phyloP scores from a whole-genome alignment of 768 basidiomycete species.

The Boletus tylopilopsis region DNA sequence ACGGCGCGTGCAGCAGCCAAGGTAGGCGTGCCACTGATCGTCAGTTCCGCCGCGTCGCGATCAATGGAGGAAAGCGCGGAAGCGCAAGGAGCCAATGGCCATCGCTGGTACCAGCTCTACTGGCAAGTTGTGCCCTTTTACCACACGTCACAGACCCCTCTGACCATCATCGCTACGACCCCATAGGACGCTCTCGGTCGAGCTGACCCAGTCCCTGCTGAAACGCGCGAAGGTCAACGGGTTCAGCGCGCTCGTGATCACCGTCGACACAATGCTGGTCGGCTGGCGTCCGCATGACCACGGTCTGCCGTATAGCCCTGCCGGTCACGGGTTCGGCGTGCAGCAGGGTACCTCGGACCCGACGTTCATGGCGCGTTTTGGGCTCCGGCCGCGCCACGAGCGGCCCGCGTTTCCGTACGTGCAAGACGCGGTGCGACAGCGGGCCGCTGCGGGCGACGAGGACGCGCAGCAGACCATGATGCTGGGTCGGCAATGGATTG shows the following conservation, averaged over 20 bases:
- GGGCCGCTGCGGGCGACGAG: conserved; percentile 29
- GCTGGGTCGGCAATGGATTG: conserved; percentile 38
- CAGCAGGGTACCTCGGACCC: conserved; percentile 45
- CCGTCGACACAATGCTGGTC: conserved; percentile 41
- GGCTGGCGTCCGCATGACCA: conserved; percentile 46
- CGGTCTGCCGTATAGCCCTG: conserved; percentile 36
- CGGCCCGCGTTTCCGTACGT: conserved; percentile 35
- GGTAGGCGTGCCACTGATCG: conserved; percentile 41
- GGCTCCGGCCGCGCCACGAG: conserved; percentile 27
- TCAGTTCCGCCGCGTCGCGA: conserved; percentile 34
- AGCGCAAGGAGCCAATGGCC: conserved; percentile 39
- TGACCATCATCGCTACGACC: neutral
- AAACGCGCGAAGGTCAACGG: conserved; percentile 39
- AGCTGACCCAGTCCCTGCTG: conserved; percentile 40
- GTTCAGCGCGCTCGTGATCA: conserved; percentile 43
- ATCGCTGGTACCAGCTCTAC: conserved; percentile 51
- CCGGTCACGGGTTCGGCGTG: conserved; percentile 35
- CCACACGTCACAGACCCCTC: no score
- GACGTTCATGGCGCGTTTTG: conserved; percentile 40
- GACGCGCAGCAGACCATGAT: conserved; percentile 23
- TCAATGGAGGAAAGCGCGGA: conserved; percentile 48
- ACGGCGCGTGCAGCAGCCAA: conserved; percentile 42
- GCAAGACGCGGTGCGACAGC: conserved; percentile 24
- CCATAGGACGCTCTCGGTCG: conserved; percentile 36
- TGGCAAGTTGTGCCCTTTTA: no score